phyloP scores from a whole-genome alignment of 2,329 filamentous ascomycete species.

The Verticillium alfalfae region DNA sequence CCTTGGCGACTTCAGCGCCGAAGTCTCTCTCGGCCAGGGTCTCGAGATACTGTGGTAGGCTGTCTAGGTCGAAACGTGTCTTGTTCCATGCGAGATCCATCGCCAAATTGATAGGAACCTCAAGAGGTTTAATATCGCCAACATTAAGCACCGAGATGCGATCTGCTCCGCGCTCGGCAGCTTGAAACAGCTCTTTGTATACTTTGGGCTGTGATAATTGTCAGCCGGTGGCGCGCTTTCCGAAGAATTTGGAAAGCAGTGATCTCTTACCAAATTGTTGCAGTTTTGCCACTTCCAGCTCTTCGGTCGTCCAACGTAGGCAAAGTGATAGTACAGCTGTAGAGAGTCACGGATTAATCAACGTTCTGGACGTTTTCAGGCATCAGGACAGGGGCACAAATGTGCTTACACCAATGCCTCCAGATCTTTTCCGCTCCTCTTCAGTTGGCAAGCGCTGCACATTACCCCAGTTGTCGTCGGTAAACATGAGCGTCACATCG shows the following conservation, averaged over 20 bases:
- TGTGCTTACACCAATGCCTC: constrained; percentile 45
- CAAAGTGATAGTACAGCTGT: constrained; percentile 42
- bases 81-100: constrained; percentile 54
- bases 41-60: constrained; percentile 37
- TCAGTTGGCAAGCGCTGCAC: constrained; percentile 47
- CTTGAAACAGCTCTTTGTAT: constrained; percentile 39
- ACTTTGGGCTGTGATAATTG: constrained; percentile 13
- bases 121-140: constrained; percentile 56
- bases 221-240: neutral
- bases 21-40: constrained; percentile 53
- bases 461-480: constrained; percentile 58
- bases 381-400: neutral
- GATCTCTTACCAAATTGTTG: constrained; percentile 43
- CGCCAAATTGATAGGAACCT: constrained; percentile 52
- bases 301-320: constrained; percentile 27
- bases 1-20: constrained; percentile 35
- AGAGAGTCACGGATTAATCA: neutral
- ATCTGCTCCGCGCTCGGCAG: constrained; percentile 49
- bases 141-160: constrained; percentile 63
- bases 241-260: constrained; percentile 11
- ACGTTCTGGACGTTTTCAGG: neutral
- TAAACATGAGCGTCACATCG: constrained; percentile 54
- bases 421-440: constrained; percentile 46
- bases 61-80: constrained; percentile 36
- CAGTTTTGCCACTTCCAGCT: constrained; percentile 46